Evolutionary conservation across 1,284 basidiomycete species (phyloP).

Genomic region (Leccinum pachyderme): DNA sequence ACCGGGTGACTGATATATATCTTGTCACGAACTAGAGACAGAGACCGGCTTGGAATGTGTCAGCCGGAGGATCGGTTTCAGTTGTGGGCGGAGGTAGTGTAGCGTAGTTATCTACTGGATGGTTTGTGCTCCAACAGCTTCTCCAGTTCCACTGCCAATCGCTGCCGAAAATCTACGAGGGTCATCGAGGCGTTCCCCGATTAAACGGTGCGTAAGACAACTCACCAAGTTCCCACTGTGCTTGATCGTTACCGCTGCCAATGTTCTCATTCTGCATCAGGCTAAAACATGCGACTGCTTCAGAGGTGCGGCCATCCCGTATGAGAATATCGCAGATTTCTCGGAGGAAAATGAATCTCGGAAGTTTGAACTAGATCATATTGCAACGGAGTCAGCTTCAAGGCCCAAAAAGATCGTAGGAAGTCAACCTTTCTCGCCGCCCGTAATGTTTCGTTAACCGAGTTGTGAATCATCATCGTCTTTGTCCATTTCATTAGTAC

Average conservation of each 20-base stretch:
- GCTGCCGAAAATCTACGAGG: no score
- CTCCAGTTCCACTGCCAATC: no score
- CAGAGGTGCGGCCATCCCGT: background rate
- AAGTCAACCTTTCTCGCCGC: background rate
- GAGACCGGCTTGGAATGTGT: no score
- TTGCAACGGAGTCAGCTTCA: background rate
- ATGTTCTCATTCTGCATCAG: background rate
- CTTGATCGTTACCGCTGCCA: background rate
- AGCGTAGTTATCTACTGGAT: no score
- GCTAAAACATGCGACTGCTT: background rate
- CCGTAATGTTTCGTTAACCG: background rate
- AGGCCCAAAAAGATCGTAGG: background rate
- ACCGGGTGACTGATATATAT: no score
- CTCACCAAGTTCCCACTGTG: background rate
- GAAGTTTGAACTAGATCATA: background rate
- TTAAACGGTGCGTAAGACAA: background rate
- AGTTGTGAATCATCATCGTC: background rate
- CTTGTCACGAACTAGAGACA: no score
- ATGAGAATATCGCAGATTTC: background rate
- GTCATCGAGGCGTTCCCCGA: no score
- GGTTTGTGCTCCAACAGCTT: no score
- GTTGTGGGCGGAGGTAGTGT: no score
- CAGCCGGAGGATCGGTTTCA: no score
- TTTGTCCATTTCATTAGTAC: background rate
- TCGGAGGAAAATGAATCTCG: background rate